A percentile compares a stretch with the other conserved stretches of the same genome.
Evolutionary conservation across 148 eudicot genomes (phyloP).

Genomic region (Vaccinium vitisidaea): DNA sequence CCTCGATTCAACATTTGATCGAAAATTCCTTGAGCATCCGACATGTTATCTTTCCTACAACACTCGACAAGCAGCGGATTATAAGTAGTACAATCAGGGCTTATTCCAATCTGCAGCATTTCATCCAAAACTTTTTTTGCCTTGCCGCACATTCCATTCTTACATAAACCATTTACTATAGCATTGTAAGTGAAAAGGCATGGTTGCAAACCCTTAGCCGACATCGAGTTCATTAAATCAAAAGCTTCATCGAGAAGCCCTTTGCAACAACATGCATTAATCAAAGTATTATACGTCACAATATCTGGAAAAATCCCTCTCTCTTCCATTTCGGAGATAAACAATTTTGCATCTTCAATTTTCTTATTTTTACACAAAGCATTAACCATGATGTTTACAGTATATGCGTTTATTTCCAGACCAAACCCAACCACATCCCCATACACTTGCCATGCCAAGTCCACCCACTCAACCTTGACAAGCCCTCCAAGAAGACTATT

Average conservation of each 20-base stretch:
- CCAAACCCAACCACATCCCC: constrained; percentile 42
- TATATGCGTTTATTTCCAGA: constrained; percentile 50
- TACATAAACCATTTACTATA: constrained; percentile 64
- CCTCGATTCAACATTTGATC: constrained; percentile 48
- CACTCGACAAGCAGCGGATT: constrained; percentile 61
- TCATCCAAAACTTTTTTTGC: constrained; percentile 59
- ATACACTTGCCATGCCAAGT: constrained; percentile 68
- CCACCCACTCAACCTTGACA: constrained; percentile 80
- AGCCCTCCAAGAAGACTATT: constrained; percentile 84
- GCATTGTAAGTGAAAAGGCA: constrained; percentile 58
- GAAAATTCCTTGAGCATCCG: constrained; percentile 49
- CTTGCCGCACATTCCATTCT: constrained; percentile 39
- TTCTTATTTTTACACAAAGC: constrained; percentile 71
- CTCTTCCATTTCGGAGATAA: constrained; percentile 57
- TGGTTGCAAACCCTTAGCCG: constrained; percentile 49
- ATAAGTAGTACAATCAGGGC: constrained; percentile 64
- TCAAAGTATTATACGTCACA: constrained; percentile 75
- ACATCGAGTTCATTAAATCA: constrained; percentile 52
- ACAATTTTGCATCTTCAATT: constrained; percentile 35
- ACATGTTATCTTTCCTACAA: constrained; percentile 41
- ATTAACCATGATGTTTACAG: constrained; percentile 81
- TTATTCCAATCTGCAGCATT: constrained; percentile 55
- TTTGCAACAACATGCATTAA: constrained; percentile 54
- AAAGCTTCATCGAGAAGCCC: constrained; percentile 61
- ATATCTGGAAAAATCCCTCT: constrained; percentile 65